Evolutionary conservation across 2,329 filamentous ascomycete species (phyloP), one percentile per base, ranked within the genome.

Genomic region (Penicillium aurantiogriseum): DNA sequence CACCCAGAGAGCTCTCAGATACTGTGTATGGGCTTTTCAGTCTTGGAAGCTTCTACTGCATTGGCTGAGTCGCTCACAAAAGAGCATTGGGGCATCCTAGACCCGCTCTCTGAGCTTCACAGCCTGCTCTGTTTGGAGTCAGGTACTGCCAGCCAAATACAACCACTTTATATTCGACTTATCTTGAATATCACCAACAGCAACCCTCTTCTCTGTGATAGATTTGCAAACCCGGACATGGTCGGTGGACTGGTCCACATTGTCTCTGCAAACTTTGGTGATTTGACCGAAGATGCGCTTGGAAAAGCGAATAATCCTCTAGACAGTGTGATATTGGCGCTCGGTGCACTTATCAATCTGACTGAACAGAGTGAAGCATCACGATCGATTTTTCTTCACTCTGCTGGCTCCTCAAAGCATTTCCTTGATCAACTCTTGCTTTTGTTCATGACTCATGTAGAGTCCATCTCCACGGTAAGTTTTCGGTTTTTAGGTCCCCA

Each of bases 111-210:
- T 61, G 48, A 63, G 63, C 38, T 73, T 64, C 57, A 82, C 77
- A 58, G 63, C 65, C 43, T 77, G 76, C 56, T 82, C 74, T 54
- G 55, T 13, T 51, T 64, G 23, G 61, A 63, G 29, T 42, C 50
- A 5, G 63, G 68, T 48, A 45, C 59, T 23, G 64, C 55, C 31
- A 60, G 55, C 50, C 63, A 70, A 51, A 67, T 74, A 29, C 63
- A 73, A 47, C 67, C 71, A 10, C 70, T 76, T 21, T 76, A 85
- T 29, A 77, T 93, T 46, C 86, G 90, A 56, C 81, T 97, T 4
- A 87, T 90, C 36, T 83, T 96, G 61, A 96, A 96, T 67, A 82
- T 92, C 49, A 94, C 92, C 9, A 96, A 96, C 76, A 90, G 91
- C 65, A 89, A 90, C 60, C 76, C 83, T 0, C 78, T 80, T 15